These are phyloP conservation scores for Syzygium aqueum DNA, from an alignment of 345 rosid species.

Conservation along the genomic window DNA sequence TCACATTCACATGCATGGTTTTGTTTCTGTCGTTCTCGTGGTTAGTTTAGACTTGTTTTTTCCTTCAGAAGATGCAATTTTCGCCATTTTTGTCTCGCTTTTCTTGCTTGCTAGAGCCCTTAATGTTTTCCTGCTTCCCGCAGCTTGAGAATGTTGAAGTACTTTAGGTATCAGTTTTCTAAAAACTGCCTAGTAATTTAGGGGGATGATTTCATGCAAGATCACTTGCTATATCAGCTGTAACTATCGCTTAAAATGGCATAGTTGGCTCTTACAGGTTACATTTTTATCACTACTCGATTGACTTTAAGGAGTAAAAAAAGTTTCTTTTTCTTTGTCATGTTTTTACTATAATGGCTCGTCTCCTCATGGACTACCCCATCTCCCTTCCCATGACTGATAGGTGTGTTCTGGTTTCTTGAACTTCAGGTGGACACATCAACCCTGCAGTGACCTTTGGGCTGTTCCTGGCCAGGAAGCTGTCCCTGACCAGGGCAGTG, in stretches of 20 bases:
- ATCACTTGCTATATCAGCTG: neutral
- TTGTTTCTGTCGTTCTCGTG: neutral
- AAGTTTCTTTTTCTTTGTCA: neutral
- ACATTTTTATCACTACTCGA: neutral
- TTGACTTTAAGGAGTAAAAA: neutral
- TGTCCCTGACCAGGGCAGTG: conserved; percentile 54
- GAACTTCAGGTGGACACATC: conserved; percentile 53
- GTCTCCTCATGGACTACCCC: neutral
- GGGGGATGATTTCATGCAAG: neutral
- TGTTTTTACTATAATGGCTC: neutral
- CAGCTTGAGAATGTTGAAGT: neutral
- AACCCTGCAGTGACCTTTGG: conserved; percentile 73
- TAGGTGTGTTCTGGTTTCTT: neutral
- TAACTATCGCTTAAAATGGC: neutral
- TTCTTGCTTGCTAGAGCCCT: neutral
- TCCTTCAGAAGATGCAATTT: neutral
- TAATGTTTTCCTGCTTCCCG: neutral
- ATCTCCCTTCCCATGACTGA: neutral
- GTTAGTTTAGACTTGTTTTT: neutral
- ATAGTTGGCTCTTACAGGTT: neutral
- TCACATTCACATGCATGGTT: neutral
- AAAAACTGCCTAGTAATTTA: neutral
- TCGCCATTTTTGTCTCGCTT: neutral
- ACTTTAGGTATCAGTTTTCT: neutral
- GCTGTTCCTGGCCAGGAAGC: conserved; percentile 55